A percentile compares a stretch with the other conserved stretches of the same genome.
phyloP scores from a whole-genome alignment of 352 stramenopile species.

The Pythium aristosporum region DNA sequence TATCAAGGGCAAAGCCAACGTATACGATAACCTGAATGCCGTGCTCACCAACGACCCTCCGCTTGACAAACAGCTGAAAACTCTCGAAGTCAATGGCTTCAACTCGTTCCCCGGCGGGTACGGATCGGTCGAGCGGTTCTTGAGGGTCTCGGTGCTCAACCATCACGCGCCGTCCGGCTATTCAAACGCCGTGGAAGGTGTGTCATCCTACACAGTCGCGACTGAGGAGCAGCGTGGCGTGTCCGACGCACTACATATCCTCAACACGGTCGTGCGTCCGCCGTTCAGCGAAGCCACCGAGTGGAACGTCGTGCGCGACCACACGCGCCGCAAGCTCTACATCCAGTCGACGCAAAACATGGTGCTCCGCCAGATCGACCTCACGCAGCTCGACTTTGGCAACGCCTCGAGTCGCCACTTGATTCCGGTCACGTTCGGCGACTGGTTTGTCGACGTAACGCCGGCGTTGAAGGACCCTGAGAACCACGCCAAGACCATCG shows the following conservation, averaged over 20 bases:
- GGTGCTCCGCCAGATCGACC: slow-evolving; percentile 55
- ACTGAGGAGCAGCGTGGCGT: slow-evolving; percentile 55
- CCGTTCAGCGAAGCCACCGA: slow-evolving; percentile 51
- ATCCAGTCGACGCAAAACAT: slow-evolving; percentile 71
- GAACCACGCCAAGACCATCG: slow-evolving; percentile 48
- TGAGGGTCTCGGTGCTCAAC: slow-evolving; percentile 71
- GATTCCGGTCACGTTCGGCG: slow-evolving; percentile 59
- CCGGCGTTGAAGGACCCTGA: slow-evolving; percentile 34
- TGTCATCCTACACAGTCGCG: slow-evolving; percentile 47
- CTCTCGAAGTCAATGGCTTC: slow-evolving; percentile 33
- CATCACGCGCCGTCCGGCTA: slow-evolving; percentile 40
- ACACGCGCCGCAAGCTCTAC: slow-evolving; percentile 61
- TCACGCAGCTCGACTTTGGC: slow-evolving; percentile 58
- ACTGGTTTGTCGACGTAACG: slow-evolving; percentile 70
- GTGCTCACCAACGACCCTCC: slow-evolving; percentile 76
- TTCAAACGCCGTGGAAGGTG: slow-evolving; percentile 22
- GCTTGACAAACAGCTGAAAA: slow-evolving; percentile 42
- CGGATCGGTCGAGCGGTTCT: slow-evolving; percentile 48
- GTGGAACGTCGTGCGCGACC: slow-evolving; percentile 73
- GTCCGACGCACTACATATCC: slow-evolving; percentile 55
- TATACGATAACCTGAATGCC: slow-evolving; percentile 64
- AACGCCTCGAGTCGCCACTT: slow-evolving; percentile 37
- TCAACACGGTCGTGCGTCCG: slow-evolving; percentile 63
- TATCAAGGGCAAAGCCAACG: slow-evolving; percentile 43
- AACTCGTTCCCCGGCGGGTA: slow-evolving; percentile 51